These are phyloP conservation scores for Phoma sp. DNA, from an alignment of 2,329 filamentous ascomycete species.

Conservation along the genomic window DNA sequence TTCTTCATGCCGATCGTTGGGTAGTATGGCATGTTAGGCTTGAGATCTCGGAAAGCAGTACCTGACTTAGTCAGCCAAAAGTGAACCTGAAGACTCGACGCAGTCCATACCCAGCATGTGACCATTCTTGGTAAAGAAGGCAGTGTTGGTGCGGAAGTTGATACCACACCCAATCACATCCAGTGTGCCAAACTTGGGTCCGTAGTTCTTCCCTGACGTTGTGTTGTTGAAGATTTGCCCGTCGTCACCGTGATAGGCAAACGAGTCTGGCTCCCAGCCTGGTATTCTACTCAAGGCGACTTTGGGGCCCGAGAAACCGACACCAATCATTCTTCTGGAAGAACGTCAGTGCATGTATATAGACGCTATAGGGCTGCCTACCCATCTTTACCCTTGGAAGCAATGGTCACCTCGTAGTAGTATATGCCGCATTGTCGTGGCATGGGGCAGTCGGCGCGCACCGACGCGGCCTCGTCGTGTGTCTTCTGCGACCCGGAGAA, in stretches of 20 bases:
- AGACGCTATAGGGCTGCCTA: constrained; percentile 49
- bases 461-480: constrained; percentile 77
- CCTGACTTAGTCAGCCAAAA: constrained; percentile 56
- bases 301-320: constrained; percentile 67
- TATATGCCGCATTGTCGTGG: constrained; percentile 90
- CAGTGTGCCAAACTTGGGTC: constrained; percentile 63
- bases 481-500: constrained; percentile 63
- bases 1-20: constrained; percentile 72
- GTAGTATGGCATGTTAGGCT: constrained; percentile 66
- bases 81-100: not conserved
- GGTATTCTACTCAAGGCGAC: constrained; percentile 66
- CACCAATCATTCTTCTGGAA: constrained; percentile 55
- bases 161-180: constrained; percentile 71
- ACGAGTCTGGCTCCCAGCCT: constrained; percentile 70
- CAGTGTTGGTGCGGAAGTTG: constrained; percentile 66
- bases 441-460: constrained; percentile 86
- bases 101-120: constrained; percentile 58
- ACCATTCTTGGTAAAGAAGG: constrained; percentile 72
- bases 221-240: constrained; percentile 68
- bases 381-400: constrained; percentile 72
- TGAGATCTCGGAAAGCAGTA: constrained; percentile 72
- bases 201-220: constrained; percentile 63
- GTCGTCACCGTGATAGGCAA: constrained; percentile 72
- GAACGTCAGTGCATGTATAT: constrained; percentile 26
- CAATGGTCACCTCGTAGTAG: constrained; percentile 81